A percentile compares a stretch with the other conserved stretches of the same genome.
These are phyloP conservation scores for Scopulariopsis brevicaulis DNA, from an alignment of 2,329 filamentous ascomycete genomes.

Conservation along the genomic window DNA sequence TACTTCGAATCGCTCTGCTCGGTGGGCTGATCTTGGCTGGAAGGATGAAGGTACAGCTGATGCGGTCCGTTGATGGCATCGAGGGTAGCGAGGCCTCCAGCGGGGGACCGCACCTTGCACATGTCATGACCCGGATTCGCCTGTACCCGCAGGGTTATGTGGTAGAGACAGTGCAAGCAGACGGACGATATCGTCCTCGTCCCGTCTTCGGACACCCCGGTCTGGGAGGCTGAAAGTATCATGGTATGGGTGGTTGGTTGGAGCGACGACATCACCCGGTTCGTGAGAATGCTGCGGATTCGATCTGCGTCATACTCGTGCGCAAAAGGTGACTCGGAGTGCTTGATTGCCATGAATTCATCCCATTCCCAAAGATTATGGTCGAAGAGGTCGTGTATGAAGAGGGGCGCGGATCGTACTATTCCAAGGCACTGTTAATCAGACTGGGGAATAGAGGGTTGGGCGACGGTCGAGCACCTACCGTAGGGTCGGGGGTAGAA, in stretches of 20 bases:
- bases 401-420: constrained; percentile 8
- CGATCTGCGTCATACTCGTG: neutral
- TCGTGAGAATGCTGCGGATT: constrained; percentile 4
- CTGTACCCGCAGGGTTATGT: neutral
- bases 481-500: constrained; percentile 8
- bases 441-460: neutral
- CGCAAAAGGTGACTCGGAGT: neutral
- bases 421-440: neutral
- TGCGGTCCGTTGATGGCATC: constrained; percentile 1
- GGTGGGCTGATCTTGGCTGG: neutral
- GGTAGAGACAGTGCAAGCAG: constrained; percentile 3
- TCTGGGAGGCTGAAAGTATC: constrained; percentile 4
- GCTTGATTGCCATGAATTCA: constrained; percentile 3
- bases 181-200: constrained; percentile 1
- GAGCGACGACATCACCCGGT: constrained; percentile 3
- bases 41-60: neutral
- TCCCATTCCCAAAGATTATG: constrained; percentile 10
- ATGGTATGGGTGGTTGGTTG: constrained; percentile 6
- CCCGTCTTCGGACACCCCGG: constrained; percentile 1
- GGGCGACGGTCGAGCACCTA: neutral
- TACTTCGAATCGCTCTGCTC: constrained; percentile 2
- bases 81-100: neutral
- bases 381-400: constrained; percentile 10
- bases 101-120: neutral
- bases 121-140: neutral